Evolutionary conservation across 2,329 filamentous ascomycete species (phyloP).

Genomic region (Pestalotiopsis sp.): DNA sequence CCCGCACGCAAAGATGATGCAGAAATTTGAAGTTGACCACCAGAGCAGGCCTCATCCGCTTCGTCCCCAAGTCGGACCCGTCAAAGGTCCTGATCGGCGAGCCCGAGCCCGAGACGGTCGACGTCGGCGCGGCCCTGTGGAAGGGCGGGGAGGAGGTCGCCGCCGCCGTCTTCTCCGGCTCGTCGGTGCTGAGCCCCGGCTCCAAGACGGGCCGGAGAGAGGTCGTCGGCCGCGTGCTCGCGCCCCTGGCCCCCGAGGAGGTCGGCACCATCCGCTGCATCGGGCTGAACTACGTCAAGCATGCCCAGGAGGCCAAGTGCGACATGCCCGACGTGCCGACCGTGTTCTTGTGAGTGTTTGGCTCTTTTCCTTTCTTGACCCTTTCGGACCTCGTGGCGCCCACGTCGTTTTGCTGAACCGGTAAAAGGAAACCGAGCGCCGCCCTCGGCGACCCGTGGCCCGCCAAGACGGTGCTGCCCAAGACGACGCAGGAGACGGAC

Average conservation of each 20-base stretch:
- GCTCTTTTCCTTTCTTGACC: background rate
- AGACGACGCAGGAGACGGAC: conserved; percentile 51
- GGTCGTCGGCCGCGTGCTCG: conserved; percentile 48
- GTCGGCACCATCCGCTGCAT: conserved; percentile 60
- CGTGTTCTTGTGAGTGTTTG: conserved; percentile 45
- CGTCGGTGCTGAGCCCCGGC: conserved; percentile 56
- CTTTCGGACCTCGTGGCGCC: no score
- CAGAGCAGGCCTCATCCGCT: conserved; percentile 52
- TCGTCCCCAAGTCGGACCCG: conserved; percentile 52
- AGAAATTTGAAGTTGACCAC: background rate
- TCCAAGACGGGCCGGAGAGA: conserved; percentile 42
- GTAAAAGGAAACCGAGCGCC: conserved; percentile 48
- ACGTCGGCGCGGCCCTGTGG: conserved; percentile 56
- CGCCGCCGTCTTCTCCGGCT: conserved; percentile 58
- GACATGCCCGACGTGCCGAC: conserved; percentile 53
- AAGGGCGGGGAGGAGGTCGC: conserved; percentile 52
- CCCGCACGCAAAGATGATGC: background rate
- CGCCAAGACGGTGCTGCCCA: conserved; percentile 51
- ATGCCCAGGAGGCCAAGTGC: conserved; percentile 49
- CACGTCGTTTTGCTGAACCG: background rate
- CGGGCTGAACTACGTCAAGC: conserved; percentile 49
- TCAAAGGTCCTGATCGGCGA: conserved; percentile 48
- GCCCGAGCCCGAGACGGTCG: conserved; percentile 50
- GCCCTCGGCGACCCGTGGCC: conserved; percentile 55
- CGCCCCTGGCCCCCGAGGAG: conserved; percentile 47